Conservation (phyloP, 1,139 yeast genomes). For the Pichia sp. region DNA sequence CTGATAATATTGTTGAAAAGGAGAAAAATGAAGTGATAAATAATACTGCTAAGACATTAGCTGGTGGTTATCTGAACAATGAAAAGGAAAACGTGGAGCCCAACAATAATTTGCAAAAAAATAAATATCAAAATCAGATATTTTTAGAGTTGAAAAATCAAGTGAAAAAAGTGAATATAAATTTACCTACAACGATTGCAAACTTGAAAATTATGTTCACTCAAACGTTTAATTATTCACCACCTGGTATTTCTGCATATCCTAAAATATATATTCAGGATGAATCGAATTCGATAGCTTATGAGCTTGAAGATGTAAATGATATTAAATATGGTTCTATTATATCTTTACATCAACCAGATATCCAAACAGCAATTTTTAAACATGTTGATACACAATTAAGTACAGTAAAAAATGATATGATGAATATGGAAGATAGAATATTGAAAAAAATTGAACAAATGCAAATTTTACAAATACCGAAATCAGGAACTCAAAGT, state of each 20-base stretch:
- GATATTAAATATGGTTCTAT: conserved; percentile 60
- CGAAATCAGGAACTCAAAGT: not conserved
- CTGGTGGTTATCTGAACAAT: not conserved
- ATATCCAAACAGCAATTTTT: conserved; percentile 16
- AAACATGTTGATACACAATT: conserved; percentile 19
- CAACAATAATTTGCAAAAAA: not conserved
- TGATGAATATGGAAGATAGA: conserved; percentile 31
- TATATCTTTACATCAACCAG: conserved; percentile 41
- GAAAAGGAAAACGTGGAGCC: not conserved
- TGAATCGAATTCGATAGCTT: conserved; percentile 50
- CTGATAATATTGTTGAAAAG: not conserved
- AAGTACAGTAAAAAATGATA: conserved; percentile 32
- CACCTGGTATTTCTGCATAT: conserved; percentile 44
- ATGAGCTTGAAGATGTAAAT: conserved; percentile 73
- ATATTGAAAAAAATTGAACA: conserved; percentile 31
- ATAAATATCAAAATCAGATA: conserved; percentile 4
- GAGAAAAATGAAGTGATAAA: not conserved
- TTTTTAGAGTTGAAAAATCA: conserved; percentile 43
- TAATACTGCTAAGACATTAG: conserved; percentile 7
- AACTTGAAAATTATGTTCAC: conserved; percentile 66
- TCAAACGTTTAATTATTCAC: conserved; percentile 81
- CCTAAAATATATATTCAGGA: conserved; percentile 82
- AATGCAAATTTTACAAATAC: conserved; percentile 12
- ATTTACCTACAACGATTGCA: conserved; percentile 32
- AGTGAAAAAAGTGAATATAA: conserved; percentile 50